Percentiles rank a stretch among this genome's conserved stretches.
Evolutionary conservation across 2,329 filamentous ascomycete genomes (phyloP).

Genomic region (Hortaea werneckii): DNA sequence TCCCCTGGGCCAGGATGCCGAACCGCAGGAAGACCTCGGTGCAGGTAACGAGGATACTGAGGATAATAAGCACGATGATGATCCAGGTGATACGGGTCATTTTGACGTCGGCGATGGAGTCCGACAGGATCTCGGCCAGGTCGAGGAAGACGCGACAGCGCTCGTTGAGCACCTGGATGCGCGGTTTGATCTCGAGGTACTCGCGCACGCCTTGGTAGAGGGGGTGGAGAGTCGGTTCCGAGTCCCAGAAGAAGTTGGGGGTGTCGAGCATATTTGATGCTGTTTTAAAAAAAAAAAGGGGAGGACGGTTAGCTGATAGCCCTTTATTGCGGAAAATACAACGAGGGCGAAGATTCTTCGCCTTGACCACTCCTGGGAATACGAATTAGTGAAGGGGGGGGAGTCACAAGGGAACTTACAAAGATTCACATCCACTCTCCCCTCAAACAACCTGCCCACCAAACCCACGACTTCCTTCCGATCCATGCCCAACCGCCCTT

Average conservation of each 20-base stretch:
- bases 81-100: constrained; percentile 98
- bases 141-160: constrained; percentile 94
- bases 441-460: constrained; percentile 81
- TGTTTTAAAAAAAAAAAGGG: too few relatives aligned
- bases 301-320: too few relatives aligned
- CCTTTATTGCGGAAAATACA: too few relatives aligned
- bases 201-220: constrained; percentile 91
- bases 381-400: too few relatives aligned
- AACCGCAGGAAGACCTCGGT: constrained; percentile 84
- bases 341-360: too few relatives aligned
- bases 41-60: constrained; percentile 85
- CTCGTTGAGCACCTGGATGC: constrained; percentile 94
- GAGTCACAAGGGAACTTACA: constrained; percentile 61
- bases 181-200: constrained; percentile 93
- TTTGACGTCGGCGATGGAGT: constrained; percentile 85
- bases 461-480: constrained; percentile 87
- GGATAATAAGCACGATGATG: constrained; percentile 82
- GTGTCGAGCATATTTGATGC: constrained; percentile 93
- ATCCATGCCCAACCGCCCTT: constrained; percentile 83
- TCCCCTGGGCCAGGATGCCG: constrained; percentile 47
- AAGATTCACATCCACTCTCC: constrained; percentile 90
- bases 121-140: constrained; percentile 85
- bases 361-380: too few relatives aligned
- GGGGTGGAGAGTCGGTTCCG: constrained; percentile 86
- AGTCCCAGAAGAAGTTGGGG: constrained; percentile 97